A percentile compares a stretch with the other conserved stretches of the same genome.
Evolutionary conservation across 1,284 basidiomycete genomes (phyloP).

Genomic region (Gomphus sp.): DNA sequence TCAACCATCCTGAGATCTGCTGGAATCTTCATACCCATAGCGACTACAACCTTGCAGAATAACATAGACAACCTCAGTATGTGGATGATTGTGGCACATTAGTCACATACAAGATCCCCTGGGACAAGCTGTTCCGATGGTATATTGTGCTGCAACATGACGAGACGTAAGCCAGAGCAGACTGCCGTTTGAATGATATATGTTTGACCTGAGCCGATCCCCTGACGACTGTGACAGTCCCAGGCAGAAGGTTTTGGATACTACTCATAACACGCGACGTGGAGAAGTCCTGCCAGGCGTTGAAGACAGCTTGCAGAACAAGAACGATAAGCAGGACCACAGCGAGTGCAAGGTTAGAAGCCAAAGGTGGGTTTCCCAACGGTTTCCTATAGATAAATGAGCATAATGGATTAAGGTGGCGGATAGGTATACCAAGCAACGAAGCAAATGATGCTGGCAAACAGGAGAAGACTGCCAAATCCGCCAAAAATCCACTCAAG

Average conservation of each 20-base stretch:
- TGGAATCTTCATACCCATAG: slow-evolving; percentile 53
- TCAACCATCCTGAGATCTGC: slow-evolving; percentile 60
- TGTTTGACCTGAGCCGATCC: slow-evolving; percentile 27
- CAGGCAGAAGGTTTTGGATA: slow-evolving; percentile 41
- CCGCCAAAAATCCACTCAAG: slow-evolving; percentile 39
- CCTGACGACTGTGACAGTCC: slow-evolving; percentile 37
- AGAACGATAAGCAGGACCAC: slow-evolving; percentile 39
- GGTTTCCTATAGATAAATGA: slow-evolving; percentile 31
- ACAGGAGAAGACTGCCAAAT: slow-evolving; percentile 49
- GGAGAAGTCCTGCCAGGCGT: slow-evolving; percentile 36
- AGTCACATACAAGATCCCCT: slow-evolving; percentile 40
- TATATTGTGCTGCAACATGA: slow-evolving; percentile 11
- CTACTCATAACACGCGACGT: slow-evolving; percentile 41
- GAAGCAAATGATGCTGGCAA: slow-evolving; percentile 39
- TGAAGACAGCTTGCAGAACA: slow-evolving; percentile 32
- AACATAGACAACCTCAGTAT: background rate
- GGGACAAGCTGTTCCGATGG: slow-evolving; percentile 55
- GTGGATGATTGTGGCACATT: background rate
- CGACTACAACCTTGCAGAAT: slow-evolving; percentile 32
- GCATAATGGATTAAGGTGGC: slow-evolving; percentile 4
- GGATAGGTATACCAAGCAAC: slow-evolving; percentile 29
- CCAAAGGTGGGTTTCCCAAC: slow-evolving; percentile 36
- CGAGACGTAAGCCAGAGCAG: background rate
- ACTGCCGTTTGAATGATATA: background rate
- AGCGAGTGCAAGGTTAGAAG: slow-evolving; percentile 39